Evolutionary conservation across 371 early-diverging fungal genomes (phyloP).

Genomic region (Blakeslea trispora): DNA sequence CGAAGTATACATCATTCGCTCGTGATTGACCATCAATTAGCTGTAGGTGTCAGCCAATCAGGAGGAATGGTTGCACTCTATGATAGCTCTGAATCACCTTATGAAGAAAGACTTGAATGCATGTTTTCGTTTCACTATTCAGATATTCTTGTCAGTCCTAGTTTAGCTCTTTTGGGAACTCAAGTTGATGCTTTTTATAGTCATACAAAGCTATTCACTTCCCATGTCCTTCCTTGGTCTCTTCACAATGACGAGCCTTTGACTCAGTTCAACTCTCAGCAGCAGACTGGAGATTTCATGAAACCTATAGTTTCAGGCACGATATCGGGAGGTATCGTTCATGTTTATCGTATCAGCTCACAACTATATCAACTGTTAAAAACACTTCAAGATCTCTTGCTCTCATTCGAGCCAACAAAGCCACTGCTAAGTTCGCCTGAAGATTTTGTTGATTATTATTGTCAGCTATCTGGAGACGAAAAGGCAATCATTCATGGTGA

Average conservation of each 20-base stretch:
- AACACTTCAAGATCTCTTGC: slow-evolving; percentile 24
- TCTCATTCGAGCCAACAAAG: slow-evolving; percentile 21
- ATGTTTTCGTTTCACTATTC: slow-evolving; percentile 40
- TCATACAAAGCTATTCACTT: background rate
- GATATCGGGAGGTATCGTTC: slow-evolving; percentile 34
- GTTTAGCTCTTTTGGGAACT: slow-evolving; percentile 21
- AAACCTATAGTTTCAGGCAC: slow-evolving; percentile 38
- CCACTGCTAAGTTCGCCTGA: slow-evolving; percentile 28
- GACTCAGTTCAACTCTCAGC: no score
- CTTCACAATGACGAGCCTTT: background rate
- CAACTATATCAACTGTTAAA: slow-evolving; percentile 17
- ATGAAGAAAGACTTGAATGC: slow-evolving; percentile 27
- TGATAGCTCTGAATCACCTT: slow-evolving; percentile 29
- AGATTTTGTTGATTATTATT: slow-evolving; percentile 33
- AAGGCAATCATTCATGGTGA: slow-evolving; percentile 34
- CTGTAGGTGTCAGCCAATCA: slow-evolving; percentile 28
- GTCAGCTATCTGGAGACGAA: slow-evolving; percentile 24
- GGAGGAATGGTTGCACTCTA: slow-evolving; percentile 38
- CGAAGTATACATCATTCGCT: slow-evolving; percentile 34
- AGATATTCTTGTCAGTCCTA: slow-evolving; percentile 35
- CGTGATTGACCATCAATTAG: slow-evolving; percentile 23
- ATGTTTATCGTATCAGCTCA: slow-evolving; percentile 26
- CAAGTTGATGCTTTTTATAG: slow-evolving; percentile 8
- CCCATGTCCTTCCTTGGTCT: slow-evolving; percentile 30
- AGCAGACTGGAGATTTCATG: background rate